Percentiles rank a stretch among this genome's conserved stretches.
These are phyloP conservation scores for Hibiscus tridactylites DNA, from an alignment of 345 rosid species.

Conservation along the genomic window DNA sequence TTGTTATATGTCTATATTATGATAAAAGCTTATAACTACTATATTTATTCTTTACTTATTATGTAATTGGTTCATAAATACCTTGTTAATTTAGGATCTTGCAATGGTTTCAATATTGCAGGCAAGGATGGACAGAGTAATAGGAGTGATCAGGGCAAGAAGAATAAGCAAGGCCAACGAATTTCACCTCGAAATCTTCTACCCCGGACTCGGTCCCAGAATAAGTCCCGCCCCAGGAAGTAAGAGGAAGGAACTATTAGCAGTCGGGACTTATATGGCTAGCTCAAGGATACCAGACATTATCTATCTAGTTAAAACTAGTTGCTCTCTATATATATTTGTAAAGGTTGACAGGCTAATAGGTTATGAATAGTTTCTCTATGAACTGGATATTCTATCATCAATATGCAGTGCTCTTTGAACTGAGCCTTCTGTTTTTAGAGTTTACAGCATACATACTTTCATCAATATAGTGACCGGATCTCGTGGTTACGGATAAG, in stretches of 20 bases:
- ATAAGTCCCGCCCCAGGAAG: background rate
- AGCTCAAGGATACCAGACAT: background rate
- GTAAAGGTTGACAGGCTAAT: background rate
- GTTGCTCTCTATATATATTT: background rate
- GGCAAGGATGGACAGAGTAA: background rate
- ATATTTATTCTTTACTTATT: background rate
- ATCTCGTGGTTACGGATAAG: too few relatives aligned
- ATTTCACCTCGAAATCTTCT: constrained; percentile 3
- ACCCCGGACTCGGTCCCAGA: background rate
- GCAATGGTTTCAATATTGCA: background rate
- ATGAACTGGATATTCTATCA: background rate
- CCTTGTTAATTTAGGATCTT: background rate
- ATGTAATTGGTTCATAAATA: background rate
- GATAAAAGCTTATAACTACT: background rate
- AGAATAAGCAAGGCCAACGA: background rate
- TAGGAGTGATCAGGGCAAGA: background rate
- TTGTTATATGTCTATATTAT: background rate
- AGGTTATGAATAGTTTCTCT: background rate
- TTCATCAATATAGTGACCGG: background rate
- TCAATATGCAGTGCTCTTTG: background rate
- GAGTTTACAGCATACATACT: too few relatives aligned
- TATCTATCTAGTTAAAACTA: background rate
- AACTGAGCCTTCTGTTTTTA: background rate
- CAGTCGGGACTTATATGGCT: background rate
- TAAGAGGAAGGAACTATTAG: background rate